These are phyloP conservation scores for Centaurea solstitialis DNA, from an alignment of 129 eudicot species.

Conservation along the genomic window DNA sequence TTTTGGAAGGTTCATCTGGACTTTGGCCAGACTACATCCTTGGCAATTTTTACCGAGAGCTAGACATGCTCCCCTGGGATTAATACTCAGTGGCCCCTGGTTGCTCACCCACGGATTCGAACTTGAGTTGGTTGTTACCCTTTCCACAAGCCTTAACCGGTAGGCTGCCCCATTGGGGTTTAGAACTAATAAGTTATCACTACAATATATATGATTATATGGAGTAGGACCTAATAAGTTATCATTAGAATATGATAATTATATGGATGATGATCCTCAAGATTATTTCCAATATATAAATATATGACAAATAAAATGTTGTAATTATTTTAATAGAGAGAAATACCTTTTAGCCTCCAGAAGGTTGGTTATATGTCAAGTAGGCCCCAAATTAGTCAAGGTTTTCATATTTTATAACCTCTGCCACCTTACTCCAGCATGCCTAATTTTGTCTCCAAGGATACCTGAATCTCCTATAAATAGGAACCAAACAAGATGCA, in stretches of 20 bases:
- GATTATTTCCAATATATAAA: not conserved
- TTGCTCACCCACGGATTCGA: too few species aligned
- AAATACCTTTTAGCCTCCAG: not conserved
- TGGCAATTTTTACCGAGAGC: too few species aligned
- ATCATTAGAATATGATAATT: not conserved
- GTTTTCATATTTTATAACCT: not conserved
- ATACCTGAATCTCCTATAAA: constrained; percentile 35
- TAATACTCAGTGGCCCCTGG: too few species aligned
- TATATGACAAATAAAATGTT: not conserved
- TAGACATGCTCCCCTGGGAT: too few species aligned
- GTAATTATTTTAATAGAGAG: not conserved
- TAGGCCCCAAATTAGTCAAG: constrained; percentile 4
- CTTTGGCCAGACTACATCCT: too few species aligned
- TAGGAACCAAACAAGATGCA: constrained; percentile 29
- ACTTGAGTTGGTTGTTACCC: too few species aligned
- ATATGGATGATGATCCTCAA: not conserved
- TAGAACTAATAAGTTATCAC: not conserved
- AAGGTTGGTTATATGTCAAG: not conserved
- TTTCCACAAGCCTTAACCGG: too few species aligned
- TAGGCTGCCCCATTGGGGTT: too few species aligned
- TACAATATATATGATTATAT: not conserved
- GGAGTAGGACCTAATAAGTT: not conserved
- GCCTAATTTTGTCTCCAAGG: not conserved
- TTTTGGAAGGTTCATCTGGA: too few species aligned
- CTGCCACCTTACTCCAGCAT: constrained; percentile 6